These are phyloP conservation scores for Clohesyomyces aquaticus DNA, from an alignment of 495 filamentous ascomycete species.

Conservation along the genomic window DNA sequence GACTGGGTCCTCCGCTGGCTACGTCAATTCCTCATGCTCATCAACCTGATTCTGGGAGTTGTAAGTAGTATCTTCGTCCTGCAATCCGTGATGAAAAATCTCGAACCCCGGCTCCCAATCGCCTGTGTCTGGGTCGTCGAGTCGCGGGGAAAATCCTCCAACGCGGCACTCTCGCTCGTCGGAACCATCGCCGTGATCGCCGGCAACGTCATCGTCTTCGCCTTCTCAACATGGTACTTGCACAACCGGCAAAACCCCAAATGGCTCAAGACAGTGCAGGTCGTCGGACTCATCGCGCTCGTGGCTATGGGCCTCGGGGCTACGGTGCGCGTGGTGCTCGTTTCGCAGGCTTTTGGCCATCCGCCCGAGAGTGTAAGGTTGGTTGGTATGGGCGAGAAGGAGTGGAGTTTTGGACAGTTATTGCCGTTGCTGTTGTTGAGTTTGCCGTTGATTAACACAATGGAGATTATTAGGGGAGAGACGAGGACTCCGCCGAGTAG, in stretches of 20 bases:
- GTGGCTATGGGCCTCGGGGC: slow-evolving; percentile 56
- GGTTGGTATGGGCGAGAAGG: slow-evolving; percentile 54
- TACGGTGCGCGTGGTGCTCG: slow-evolving; percentile 53
- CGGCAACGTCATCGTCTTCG: slow-evolving; percentile 56
- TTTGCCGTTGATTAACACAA: slow-evolving; percentile 56
- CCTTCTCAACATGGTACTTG: slow-evolving; percentile 59
- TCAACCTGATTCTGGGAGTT: slow-evolving; percentile 57
- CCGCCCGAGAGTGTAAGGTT: slow-evolving; percentile 47
- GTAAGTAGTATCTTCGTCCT: slow-evolving; percentile 57
- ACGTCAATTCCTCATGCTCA: slow-evolving; percentile 62
- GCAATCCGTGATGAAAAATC: slow-evolving; percentile 51
- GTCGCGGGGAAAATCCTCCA: slow-evolving; percentile 34
- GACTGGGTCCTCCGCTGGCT: slow-evolving; percentile 66
- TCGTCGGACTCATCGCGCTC: slow-evolving; percentile 54
- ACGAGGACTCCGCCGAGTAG: slow-evolving; percentile 35
- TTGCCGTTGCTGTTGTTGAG: slow-evolving; percentile 57
- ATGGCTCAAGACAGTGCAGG: slow-evolving; percentile 54
- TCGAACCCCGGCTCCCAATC: slow-evolving; percentile 55
- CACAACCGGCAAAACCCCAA: slow-evolving; percentile 50
- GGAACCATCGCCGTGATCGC: slow-evolving; percentile 59
- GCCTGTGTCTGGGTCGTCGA: slow-evolving; percentile 55
- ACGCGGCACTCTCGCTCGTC: slow-evolving; percentile 51
- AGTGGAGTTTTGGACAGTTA: slow-evolving; percentile 63
- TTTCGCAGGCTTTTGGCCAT: slow-evolving; percentile 57
- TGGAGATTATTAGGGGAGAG: slow-evolving; percentile 61